Conservation (phyloP, 208 protist genomes). For the Perkinsela sp. region DNA sequence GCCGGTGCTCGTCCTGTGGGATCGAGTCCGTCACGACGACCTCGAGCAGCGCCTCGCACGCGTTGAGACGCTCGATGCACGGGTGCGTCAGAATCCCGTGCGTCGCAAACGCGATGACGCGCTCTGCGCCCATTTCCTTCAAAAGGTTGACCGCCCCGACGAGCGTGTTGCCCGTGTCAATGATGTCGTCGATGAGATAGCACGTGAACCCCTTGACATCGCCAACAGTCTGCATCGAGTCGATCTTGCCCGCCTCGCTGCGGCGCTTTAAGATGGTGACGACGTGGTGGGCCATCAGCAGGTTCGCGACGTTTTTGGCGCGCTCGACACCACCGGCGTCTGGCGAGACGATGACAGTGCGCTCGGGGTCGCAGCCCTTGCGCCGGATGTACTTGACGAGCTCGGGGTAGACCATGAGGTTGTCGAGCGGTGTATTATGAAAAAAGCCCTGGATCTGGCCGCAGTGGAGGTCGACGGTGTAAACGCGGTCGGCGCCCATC, state of each 20-base stretch:
- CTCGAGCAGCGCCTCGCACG: constrained; percentile 49
- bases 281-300: constrained; percentile 47
- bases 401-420: constrained; percentile 64
- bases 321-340: constrained; percentile 83
- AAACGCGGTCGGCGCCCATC: constrained; percentile 70
- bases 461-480: constrained; percentile 75
- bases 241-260: constrained; percentile 61
- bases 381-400: constrained; percentile 44
- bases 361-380: constrained; percentile 31
- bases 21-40: constrained; percentile 72
- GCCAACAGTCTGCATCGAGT: constrained; percentile 76
- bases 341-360: constrained; percentile 70
- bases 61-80: constrained; percentile 58
- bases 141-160: constrained; percentile 57
- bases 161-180: constrained; percentile 81
- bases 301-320: constrained; percentile 54
- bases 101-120: constrained; percentile 69
- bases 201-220: constrained; percentile 70
- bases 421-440: constrained; percentile 73
- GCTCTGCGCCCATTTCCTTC: constrained; percentile 55
- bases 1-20: constrained; percentile 17
- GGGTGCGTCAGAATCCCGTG: constrained; percentile 74
- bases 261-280: constrained; percentile 67
- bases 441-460: constrained; percentile 84
- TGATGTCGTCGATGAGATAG: constrained; percentile 87